Conservation (phyloP, 2,329 filamentous ascomycete species). For the Parascedosporium putredinis region DNA sequence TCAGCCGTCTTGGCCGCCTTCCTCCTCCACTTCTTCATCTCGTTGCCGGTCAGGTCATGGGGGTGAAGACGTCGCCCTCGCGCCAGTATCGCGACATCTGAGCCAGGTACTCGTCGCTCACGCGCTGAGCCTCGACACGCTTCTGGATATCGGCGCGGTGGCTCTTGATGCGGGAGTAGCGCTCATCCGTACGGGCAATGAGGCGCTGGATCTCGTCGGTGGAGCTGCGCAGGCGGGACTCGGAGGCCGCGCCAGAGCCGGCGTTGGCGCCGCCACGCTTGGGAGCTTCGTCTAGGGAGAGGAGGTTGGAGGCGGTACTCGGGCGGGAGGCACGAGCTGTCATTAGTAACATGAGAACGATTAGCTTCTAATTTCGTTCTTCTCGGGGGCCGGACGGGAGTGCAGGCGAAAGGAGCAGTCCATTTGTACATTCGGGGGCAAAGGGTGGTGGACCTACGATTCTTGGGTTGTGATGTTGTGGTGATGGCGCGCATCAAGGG, state of each 20-base stretch:
- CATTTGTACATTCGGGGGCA: background rate
- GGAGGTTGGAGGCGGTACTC: slow-evolving; percentile 16
- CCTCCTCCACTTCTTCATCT: slow-evolving; percentile 73
- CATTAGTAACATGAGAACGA: background rate
- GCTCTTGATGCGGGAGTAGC: slow-evolving; percentile 8
- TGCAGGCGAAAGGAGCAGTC: background rate
- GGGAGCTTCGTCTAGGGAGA: slow-evolving; percentile 14
- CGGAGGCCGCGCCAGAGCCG: slow-evolving; percentile 2
- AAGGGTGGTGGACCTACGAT: background rate
- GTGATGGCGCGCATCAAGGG: slow-evolving; percentile 1
- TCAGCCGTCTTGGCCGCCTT: slow-evolving; percentile 51
- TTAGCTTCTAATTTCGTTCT: background rate
- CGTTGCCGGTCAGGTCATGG: slow-evolving; percentile 67
- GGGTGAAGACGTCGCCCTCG: slow-evolving; percentile 77
- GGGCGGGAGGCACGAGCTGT: slow-evolving; percentile 7
- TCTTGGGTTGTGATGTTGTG: background rate
- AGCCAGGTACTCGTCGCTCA: slow-evolving; percentile 42
- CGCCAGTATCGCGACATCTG: slow-evolving; percentile 64
- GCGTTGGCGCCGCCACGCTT: too few species aligned
- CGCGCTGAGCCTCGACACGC: slow-evolving; percentile 19
- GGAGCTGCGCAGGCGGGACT: slow-evolving; percentile 14
- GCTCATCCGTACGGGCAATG: slow-evolving; percentile 14
- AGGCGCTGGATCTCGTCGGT: slow-evolving; percentile 12
- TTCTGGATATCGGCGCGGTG: slow-evolving; percentile 14
- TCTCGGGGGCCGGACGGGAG: background rate